Evolutionary conservation across 2,329 filamentous ascomycete genomes (phyloP).

Genomic region (Calonectria hawksworthii): DNA sequence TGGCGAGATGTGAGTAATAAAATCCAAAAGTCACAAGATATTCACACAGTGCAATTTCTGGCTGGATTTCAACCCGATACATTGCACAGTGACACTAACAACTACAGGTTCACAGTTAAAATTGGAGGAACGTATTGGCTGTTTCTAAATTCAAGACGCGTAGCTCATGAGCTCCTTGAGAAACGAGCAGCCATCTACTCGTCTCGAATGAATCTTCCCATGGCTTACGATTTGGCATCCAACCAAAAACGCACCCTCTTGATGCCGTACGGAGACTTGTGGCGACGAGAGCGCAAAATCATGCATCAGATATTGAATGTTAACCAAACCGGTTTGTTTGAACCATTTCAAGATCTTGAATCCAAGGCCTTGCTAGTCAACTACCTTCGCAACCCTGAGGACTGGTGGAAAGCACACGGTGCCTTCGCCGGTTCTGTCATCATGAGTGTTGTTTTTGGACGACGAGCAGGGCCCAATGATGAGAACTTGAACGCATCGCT

Average conservation of each 20-base stretch:
- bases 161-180: conserved; percentile 7
- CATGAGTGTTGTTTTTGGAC: conserved; percentile 27
- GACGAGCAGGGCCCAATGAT: conserved; percentile 13
- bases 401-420: conserved; percentile 15
- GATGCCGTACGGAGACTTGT: conserved; percentile 12
- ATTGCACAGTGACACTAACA: not conserved
- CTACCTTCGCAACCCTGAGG: conserved; percentile 13
- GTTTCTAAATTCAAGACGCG: conserved; percentile 13
- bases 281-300: conserved; percentile 10
- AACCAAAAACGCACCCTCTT: not conserved
- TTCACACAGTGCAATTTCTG: not conserved
- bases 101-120: conserved; percentile 9
- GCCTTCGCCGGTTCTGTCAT: conserved; percentile 24
- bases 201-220: conserved; percentile 4
- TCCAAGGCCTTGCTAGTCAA: conserved; percentile 17
- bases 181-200: conserved; percentile 5
- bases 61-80: not conserved
- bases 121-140: conserved; percentile 8
- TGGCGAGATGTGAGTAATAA: not conserved
- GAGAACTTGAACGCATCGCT: conserved; percentile 4
- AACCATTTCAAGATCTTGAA: conserved; percentile 30
- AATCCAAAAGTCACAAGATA: not conserved
- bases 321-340: not conserved
- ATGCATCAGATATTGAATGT: conserved; percentile 18
- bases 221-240: conserved; percentile 1